Evolutionary conservation across 331 rosid species (phyloP), one percentile per base, ranked within the genome.

Genomic region (Phaseolus coccineus): DNA sequence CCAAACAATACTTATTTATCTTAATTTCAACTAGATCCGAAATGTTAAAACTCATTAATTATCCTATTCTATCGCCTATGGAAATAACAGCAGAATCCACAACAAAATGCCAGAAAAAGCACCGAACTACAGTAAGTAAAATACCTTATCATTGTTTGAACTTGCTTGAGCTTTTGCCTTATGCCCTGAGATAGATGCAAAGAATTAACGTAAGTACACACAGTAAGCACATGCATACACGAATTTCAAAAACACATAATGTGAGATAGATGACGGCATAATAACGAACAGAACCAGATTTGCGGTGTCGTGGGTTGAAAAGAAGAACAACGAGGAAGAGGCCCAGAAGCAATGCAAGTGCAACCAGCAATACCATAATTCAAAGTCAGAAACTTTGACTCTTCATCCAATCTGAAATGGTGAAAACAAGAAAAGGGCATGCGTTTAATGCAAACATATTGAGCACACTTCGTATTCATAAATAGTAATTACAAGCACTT

Each of bases 301-400:
- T 88, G 66, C 76, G 77, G 85, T 24, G 31, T 51, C 77, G 86
- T 31, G 87, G 84, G 76, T 71, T 71, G 66, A 95, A 66, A 80
- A 87, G 6, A 63, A 92, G 80, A 81, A 87, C 57, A 73, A 80
- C 93, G 35, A 93, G 33, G 22, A 91, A 51, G 47, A 90, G 19
- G 72, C 96, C 88, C 55, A 90, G 74, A 76, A 91, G 35, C 91
- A 91, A 68, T 80, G 85, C 88, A 47, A 83, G 88, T 53, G 83
- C 84, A 59, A 80, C 88, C 35, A 95, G 74, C 80, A 87, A 28
- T 39, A 65, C 14, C 90, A 79, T 93, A 66, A 61, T 64, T 68
- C 22, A 69, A 84, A 78, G 39, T 62, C 52, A 58, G 69, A 64
- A 70, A 58, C 63, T 78, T 57, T 46, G 35, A 12, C 39, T 37